Evolutionary conservation across 371 early-diverging fungal species (phyloP).

Genomic region (Lichtheimia hyalospora): DNA sequence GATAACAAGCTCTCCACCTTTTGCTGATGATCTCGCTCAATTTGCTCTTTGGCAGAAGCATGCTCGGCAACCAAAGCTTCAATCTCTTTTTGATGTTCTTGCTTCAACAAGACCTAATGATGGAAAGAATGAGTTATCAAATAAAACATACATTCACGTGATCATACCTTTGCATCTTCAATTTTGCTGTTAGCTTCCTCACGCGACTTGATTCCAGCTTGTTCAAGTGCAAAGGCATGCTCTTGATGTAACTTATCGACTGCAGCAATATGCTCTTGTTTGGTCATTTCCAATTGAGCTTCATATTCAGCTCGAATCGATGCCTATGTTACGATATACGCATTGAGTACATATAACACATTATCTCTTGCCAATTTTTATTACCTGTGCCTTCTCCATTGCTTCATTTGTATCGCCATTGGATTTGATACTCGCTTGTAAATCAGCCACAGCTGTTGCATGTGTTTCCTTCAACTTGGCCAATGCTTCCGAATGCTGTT

Average conservation of each 20-base stretch:
- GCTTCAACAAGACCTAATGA: neutral
- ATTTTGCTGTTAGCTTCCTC: neutral
- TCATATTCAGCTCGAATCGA: conserved; percentile 8
- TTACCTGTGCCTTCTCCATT: conserved; percentile 3
- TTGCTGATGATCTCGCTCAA: no score
- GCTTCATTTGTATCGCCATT: conserved; percentile 5
- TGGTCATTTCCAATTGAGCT: conserved; percentile 2
- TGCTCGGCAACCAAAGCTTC: conserved; percentile 4
- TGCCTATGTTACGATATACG: neutral
- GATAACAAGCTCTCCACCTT: no score
- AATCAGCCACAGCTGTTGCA: neutral
- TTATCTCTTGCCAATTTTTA: no score
- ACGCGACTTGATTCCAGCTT: conserved; percentile 5
- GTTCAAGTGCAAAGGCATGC: conserved; percentile 7
- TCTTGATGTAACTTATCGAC: conserved; percentile 6
- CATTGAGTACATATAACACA: neutral
- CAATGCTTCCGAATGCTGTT: conserved; percentile 4
- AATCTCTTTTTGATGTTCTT: conserved; percentile 17
- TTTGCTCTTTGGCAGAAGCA: no score
- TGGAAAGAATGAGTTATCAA: no score
- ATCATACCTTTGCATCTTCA: conserved; percentile 11
- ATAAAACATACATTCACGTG: neutral
- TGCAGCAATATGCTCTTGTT: neutral
- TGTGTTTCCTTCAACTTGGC: neutral
- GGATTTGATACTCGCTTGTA: neutral